A percentile compares a stretch with the other conserved stretches of the same genome.
These are phyloP conservation scores for Pythium dissotocum DNA, from an alignment of 352 stramenopile genomes.

Conservation along the genomic window DNA sequence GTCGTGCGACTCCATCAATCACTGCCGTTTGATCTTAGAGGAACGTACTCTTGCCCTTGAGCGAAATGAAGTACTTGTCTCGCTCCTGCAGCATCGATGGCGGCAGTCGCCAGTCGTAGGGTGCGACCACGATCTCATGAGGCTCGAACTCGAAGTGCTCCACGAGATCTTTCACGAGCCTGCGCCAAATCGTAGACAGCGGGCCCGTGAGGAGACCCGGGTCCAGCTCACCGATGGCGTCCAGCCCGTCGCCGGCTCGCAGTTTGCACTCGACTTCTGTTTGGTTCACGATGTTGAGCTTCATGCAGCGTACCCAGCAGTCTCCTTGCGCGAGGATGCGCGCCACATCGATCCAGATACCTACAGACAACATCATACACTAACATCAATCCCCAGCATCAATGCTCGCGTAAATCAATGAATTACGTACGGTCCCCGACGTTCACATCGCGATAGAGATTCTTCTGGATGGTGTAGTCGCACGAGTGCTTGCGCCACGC, in stretches of 20 bases:
- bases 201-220: slow-evolving; percentile 73
- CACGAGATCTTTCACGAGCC: slow-evolving; percentile 64
- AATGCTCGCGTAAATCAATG: neutral
- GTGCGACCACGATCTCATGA: slow-evolving; percentile 67
- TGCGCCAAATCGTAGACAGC: slow-evolving; percentile 72
- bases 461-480: slow-evolving; percentile 66
- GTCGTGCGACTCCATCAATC: neutral
- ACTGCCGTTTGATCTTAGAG: neutral
- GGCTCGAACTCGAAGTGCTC: slow-evolving; percentile 69
- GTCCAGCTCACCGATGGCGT: slow-evolving; percentile 72
- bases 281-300: slow-evolving; percentile 66
- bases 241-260: slow-evolving; percentile 54
- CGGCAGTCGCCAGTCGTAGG: slow-evolving; percentile 83
- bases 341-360: slow-evolving; percentile 72
- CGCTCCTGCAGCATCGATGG: slow-evolving; percentile 68
- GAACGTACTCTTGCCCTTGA: slow-evolving; percentile 70
- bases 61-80: slow-evolving; percentile 71
- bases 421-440: slow-evolving; percentile 67
- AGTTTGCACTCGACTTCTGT: slow-evolving; percentile 76
- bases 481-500: slow-evolving; percentile 65
- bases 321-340: slow-evolving; percentile 71
- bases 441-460: slow-evolving; percentile 75
- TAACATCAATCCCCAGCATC: neutral
- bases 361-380: slow-evolving; percentile 22
- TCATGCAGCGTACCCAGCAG: slow-evolving; percentile 80